phyloP scores from a whole-genome alignment of 495 filamentous ascomycete species.

The Aspergillus affinis region DNA sequence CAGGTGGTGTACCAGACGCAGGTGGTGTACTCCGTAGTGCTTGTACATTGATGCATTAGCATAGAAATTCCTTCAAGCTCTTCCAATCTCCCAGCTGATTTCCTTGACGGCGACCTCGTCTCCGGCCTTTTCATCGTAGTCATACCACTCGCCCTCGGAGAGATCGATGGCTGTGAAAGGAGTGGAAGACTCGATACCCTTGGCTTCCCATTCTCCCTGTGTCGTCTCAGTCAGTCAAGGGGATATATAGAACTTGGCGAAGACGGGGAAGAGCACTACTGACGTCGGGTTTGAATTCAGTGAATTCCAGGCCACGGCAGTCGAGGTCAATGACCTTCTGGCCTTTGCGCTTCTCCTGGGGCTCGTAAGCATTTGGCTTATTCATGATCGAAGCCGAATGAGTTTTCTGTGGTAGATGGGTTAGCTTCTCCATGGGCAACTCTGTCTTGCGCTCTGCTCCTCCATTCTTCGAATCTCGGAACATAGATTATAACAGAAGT shows the following conservation, averaged over 20 bases:
- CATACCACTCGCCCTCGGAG: slow-evolving; percentile 84
- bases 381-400: slow-evolving; percentile 70
- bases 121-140: slow-evolving; percentile 78
- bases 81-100: slow-evolving; percentile 78
- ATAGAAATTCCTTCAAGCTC: slow-evolving; percentile 19
- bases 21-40: not conserved
- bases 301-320: slow-evolving; percentile 91
- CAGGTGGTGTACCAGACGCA: not conserved
- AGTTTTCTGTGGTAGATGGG: slow-evolving; percentile 47
- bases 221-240: not conserved
- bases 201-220: slow-evolving; percentile 85
- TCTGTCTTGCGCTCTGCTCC: not conserved
- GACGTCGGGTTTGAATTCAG: slow-evolving; percentile 85
- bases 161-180: slow-evolving; percentile 80
- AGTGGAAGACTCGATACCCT: slow-evolving; percentile 73
- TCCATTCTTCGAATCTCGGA: not conserved
- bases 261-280: slow-evolving; percentile 16
- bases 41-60: not conserved
- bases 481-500: not conserved
- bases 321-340: slow-evolving; percentile 86
- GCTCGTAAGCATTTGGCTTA: slow-evolving; percentile 66
- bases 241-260: not conserved
- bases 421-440: not conserved
- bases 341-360: slow-evolving; percentile 58
- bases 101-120: slow-evolving; percentile 92